phyloP scores from a whole-genome alignment of 2,329 filamentous ascomycete genomes.

The Clarireedia homoeocarpa region DNA sequence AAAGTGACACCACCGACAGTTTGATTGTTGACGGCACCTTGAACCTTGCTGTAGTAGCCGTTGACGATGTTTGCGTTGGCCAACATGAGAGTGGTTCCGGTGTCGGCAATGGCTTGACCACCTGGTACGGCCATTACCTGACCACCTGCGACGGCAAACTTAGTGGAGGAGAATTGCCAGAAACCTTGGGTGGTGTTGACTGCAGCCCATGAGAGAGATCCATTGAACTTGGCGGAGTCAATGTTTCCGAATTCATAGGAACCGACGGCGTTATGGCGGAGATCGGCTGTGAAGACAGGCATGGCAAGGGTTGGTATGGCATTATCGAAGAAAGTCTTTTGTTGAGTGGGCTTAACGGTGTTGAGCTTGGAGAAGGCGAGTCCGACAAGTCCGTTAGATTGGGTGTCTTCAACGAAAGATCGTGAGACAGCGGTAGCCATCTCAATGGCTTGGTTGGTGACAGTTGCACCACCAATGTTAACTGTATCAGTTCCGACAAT shows the following conservation, averaged over 20 bases:
- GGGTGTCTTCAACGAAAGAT: constrained; percentile 30
- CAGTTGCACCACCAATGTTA: constrained; percentile 29
- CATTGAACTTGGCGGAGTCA: constrained; percentile 45
- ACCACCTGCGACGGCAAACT: constrained; percentile 35
- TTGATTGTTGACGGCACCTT: constrained; percentile 30
- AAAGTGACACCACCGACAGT: constrained; percentile 33
- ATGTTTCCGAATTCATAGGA: constrained; percentile 51
- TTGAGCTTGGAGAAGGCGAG: constrained; percentile 39
- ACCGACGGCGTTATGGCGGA: constrained; percentile 40
- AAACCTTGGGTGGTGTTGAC: constrained; percentile 44
- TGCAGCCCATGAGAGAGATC: constrained; percentile 41
- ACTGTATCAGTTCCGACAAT: constrained; percentile 31
- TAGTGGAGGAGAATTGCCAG: constrained; percentile 48
- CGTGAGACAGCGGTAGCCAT: constrained; percentile 28
- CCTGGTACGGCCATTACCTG: constrained; percentile 57
- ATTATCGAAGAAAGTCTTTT: constrained; percentile 32
- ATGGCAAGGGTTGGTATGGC: constrained; percentile 29
- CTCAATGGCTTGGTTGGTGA: constrained; percentile 29
- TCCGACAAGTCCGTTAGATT: constrained; percentile 53
- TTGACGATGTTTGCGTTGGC: constrained; percentile 31
- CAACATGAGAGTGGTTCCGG: constrained; percentile 37
- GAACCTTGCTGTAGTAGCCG: constrained; percentile 34
- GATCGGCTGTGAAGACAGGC: constrained; percentile 52
- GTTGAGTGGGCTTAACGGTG: constrained; percentile 28
- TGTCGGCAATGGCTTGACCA: constrained; percentile 35